Percentiles rank a stretch among this genome's conserved stretches.
These are phyloP conservation scores for baker's yeast (Saccharomyces cerevisiae) DNA, from an alignment of 805 yeast genomes.

Conservation along the genomic window DNA sequence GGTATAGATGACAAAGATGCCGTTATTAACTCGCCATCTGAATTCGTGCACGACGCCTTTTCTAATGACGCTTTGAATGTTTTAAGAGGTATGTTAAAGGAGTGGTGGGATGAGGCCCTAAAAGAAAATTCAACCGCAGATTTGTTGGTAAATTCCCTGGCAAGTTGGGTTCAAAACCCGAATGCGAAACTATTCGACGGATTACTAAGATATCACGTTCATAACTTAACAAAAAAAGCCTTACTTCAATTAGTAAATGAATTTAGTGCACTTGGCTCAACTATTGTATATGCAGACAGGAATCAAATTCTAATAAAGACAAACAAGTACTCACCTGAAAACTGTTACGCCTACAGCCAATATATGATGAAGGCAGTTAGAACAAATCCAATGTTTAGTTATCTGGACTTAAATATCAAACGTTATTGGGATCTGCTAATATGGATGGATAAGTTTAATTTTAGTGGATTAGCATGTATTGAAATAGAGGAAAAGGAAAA, in stretches of 20 bases:
- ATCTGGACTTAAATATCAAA: slow-evolving; percentile 62
- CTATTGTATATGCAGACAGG: slow-evolving; percentile 70
- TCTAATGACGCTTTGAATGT: slow-evolving; percentile 65
- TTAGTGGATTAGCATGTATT: slow-evolving; percentile 57
- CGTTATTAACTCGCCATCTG: slow-evolving; percentile 12
- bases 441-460: slow-evolving; percentile 92
- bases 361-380: slow-evolving; percentile 71
- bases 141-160: slow-evolving; percentile 69
- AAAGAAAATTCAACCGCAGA: slow-evolving; percentile 65
- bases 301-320: slow-evolving; percentile 69
- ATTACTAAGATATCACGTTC: slow-evolving; percentile 75
- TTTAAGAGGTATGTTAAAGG: slow-evolving; percentile 65
- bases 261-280: slow-evolving; percentile 70
- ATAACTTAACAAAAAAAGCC: slow-evolving; percentile 76
- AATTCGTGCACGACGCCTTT: slow-evolving; percentile 75
- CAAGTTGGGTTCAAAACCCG: slow-evolving; percentile 77
- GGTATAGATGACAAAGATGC: slow-evolving; percentile 21
- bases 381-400: slow-evolving; percentile 73
- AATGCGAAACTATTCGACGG: slow-evolving; percentile 70
- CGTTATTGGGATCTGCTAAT: slow-evolving; percentile 88
- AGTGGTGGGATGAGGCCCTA: slow-evolving; percentile 91
- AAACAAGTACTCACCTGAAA: slow-evolving; percentile 67
- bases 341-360: slow-evolving; percentile 85
- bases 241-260: slow-evolving; percentile 71
- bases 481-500: slow-evolving; percentile 32